Base-by-base conservation (phyloP, 371 early-diverging fungal species). In the Rhizopus microsporus region DNA sequence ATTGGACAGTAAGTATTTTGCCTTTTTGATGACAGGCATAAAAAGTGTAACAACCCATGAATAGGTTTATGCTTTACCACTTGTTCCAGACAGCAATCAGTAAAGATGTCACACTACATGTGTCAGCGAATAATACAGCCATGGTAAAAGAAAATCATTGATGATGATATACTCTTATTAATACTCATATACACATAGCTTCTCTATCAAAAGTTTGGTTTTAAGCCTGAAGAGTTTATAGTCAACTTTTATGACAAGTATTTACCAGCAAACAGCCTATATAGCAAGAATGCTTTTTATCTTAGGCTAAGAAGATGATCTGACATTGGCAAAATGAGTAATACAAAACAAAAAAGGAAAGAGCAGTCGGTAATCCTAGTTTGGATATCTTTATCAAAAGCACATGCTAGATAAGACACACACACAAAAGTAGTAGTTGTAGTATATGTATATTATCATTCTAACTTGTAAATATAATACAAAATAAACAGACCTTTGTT, bases 121-220 rank as follows among this genome's bases (percentile, higher is more conserved):
- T 97, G 4, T 91, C 92, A 31, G 95, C 96, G 3, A 94, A 89
- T 53, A 97, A 96, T 57, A 84, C 82, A 39, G 96, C 97, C 23
- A 9, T 50, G 17, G 60, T 15, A 32, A 10, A 10, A 39, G 10
- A 12, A 12, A 7, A 13, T 12, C 10, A 44, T 34, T n/a, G 15
- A 9, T 7, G 42, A n/a, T 6, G 10, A n/a, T 15, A 6, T 7
- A n/a, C 44, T 7, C 0, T 46, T 7, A 47, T 13, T 49, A 6
- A 39, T 17, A 15, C 29, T 7, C 49, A 17, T 49, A 39, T 37
- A 16, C 34, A 9, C 29, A 1, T 62, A 89, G 92, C 81, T 93
- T 44, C 77, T 97, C 52, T 97, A 97, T 70, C 95, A 97, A 69
- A 88, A 86, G 62, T 90, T 96, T 72, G 96, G 96, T 0, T 97